Percentiles rank a stretch among this genome's conserved stretches.
Conservation (phyloP, 2,329 filamentous ascomycete species). For the Cordyceps cateniannulata region DNA sequence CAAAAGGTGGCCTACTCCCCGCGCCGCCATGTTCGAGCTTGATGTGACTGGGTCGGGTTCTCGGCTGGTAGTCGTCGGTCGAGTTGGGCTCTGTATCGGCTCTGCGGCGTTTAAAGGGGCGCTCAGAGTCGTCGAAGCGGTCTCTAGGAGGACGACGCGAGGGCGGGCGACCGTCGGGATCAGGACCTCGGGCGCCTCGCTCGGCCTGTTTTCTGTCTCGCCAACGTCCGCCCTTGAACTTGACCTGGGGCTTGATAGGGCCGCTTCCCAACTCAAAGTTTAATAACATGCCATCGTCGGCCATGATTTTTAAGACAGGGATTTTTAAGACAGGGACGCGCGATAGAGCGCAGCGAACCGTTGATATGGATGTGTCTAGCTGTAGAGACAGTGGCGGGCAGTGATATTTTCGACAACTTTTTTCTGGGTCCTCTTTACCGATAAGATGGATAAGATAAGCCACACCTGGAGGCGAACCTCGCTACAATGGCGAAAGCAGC, state of each 20-base stretch:
- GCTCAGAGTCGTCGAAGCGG: conserved; percentile 22
- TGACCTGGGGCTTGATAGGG: conserved; percentile 54
- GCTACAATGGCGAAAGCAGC: neutral
- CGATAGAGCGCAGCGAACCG: neutral
- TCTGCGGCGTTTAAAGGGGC: conserved; percentile 41
- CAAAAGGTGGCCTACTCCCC: neutral
- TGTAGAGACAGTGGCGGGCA: conserved; percentile 5
- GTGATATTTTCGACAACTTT: conserved; percentile 12
- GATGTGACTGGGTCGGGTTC: conserved; percentile 5
- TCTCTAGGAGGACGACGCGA: conserved; percentile 18
- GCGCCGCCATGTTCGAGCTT: conserved; percentile 1
- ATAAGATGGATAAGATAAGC: conserved; percentile 13
- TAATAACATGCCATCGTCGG: conserved; percentile 89
- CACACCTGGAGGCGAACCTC: neutral
- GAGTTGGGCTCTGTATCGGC: conserved; percentile 21
- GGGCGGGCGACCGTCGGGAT: conserved; percentile 16
- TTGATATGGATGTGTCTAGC: neutral
- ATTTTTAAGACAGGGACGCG: neutral
- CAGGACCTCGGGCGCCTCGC: conserved; percentile 22
- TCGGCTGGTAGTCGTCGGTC: neutral
- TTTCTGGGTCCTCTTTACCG: conserved; percentile 4
- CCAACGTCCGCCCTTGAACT: conserved; percentile 89
- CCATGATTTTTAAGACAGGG: conserved; percentile 56
- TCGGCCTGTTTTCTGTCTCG: conserved; percentile 72
- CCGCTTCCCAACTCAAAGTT: conserved; percentile 78